Evolutionary conservation across 2,329 filamentous ascomycete genomes (phyloP).

Genomic region (Fusarium denticulatum): DNA sequence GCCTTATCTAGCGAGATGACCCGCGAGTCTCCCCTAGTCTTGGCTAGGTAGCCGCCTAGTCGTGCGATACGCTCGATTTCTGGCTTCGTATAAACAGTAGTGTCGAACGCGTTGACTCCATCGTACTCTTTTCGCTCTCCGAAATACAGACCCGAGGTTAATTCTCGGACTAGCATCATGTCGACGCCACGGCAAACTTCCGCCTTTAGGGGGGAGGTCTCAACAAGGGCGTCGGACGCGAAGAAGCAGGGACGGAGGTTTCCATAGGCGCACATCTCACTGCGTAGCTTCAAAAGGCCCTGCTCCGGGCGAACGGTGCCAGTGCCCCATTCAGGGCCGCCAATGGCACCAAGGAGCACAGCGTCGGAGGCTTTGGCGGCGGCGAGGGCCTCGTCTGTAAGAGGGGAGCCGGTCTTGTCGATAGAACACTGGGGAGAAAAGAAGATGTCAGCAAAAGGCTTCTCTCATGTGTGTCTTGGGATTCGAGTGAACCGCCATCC

Average conservation of each 20-base stretch:
- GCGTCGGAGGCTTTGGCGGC: slow-evolving; percentile 90
- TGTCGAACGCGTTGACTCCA: slow-evolving; percentile 79
- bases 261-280: slow-evolving; percentile 92
- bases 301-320: slow-evolving; percentile 90
- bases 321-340: slow-evolving; percentile 97
- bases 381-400: slow-evolving; percentile 84
- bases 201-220: slow-evolving; percentile 87
- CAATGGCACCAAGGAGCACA: slow-evolving; percentile 91
- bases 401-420: slow-evolving; percentile 79
- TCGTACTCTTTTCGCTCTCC: slow-evolving; percentile 80
- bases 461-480: neutral
- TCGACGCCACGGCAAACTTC: slow-evolving; percentile 87
- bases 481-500: neutral
- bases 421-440: slow-evolving; percentile 77
- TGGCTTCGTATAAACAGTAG: slow-evolving; percentile 82
- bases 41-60: slow-evolving; percentile 82
- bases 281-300: slow-evolving; percentile 89
- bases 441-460: neutral
- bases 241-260: slow-evolving; percentile 98
- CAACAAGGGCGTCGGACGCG: slow-evolving; percentile 85
- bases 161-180: slow-evolving; percentile 91
- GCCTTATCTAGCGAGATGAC: slow-evolving; percentile 95
- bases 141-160: slow-evolving; percentile 96
- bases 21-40: slow-evolving; percentile 72
- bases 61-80: slow-evolving; percentile 92